Base-by-base conservation (phyloP, 176 grass and related monocot genomes). In the Secale cereale region DNA sequence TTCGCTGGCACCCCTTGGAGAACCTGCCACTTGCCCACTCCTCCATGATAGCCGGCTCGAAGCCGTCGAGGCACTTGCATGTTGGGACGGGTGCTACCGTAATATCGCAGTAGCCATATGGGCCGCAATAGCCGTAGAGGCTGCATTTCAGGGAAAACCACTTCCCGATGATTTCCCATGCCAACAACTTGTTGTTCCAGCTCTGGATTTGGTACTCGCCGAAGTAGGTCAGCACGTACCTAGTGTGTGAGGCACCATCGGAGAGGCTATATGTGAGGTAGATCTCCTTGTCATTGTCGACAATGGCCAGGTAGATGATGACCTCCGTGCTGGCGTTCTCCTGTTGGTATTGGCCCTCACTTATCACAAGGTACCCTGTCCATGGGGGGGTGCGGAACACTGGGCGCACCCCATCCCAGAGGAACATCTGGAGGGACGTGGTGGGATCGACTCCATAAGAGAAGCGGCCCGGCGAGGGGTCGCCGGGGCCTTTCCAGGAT, bases 141-240 rank as follows among this genome's bases (percentile, higher is more conserved):
- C 0, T 22, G 19, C 52, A 57, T 57, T 22, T 0, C 0, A 0
- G 0, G 52, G 19, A 9, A 0, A 19, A 0, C 19, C 0, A 20
- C 0, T 57, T 22, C 19, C 0, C 52, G 0, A 57, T 7, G 19
- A 57, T 0, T 9, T 22, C 52, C 19, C 52, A 57, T 2, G 7
- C 19, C 2, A 1, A 57, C 7, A 22, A 9, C 19, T 0, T 22
- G 0, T 22, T 57, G 0, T 57, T 57, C 52, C 52, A 57, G 52
- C 52, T 57, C 0, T 57, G 19, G 52, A 3, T 9, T 22, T 57
- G 52, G 52, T 0, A 8, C 52, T 57, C 19, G 2, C 52, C 52
- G 19, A 7, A 22, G 52, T 57, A 57, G 52, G 52, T 57, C 7
- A 57, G 2, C 52, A 57, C 52, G 2, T 0, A 3, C 52, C 52